Conservation (phyloP, 345 rosid species). For the Gossypium bickii region DNA sequence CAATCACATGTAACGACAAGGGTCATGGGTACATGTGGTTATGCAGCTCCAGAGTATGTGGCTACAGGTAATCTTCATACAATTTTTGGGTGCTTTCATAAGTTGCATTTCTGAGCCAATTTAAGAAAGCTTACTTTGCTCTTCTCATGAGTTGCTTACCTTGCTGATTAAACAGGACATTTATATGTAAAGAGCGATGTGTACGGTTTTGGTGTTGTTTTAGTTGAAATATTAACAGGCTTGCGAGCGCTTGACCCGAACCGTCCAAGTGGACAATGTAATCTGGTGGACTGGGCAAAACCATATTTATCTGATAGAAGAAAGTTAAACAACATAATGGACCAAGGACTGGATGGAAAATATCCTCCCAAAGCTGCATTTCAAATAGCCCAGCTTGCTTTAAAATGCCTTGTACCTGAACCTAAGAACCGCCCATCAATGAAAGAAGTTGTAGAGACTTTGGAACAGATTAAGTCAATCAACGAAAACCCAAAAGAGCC, state of each 20-base stretch:
- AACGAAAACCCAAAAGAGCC: slow-evolving; percentile 52
- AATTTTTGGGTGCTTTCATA: not conserved
- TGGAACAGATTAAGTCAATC: slow-evolving; percentile 52
- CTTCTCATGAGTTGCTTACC: slow-evolving; percentile 7
- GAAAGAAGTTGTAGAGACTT: slow-evolving; percentile 67
- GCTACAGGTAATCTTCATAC: slow-evolving; percentile 61
- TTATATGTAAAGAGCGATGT: slow-evolving; percentile 95
- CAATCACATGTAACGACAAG: slow-evolving; percentile 94
- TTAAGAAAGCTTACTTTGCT: not conserved
- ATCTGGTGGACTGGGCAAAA: slow-evolving; percentile 74
- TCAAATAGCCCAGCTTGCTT: slow-evolving; percentile 64
- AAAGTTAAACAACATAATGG: slow-evolving; percentile 65
- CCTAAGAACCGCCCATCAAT: slow-evolving; percentile 77
- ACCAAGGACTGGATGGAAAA: slow-evolving; percentile 64
- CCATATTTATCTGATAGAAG: slow-evolving; percentile 66
- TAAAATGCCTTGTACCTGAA: slow-evolving; percentile 65
- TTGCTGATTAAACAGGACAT: slow-evolving; percentile 58
- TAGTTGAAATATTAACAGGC: slow-evolving; percentile 80
- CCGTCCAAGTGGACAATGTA: slow-evolving; percentile 70
- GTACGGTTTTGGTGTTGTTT: slow-evolving; percentile 86
- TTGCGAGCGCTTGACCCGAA: slow-evolving; percentile 65
- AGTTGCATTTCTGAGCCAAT: not conserved
- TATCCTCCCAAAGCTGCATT: slow-evolving; percentile 71
- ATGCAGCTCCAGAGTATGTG: slow-evolving; percentile 97
- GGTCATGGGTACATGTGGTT: slow-evolving; percentile 88